These are phyloP conservation scores for Pelagomonas calceolata DNA, from an alignment of 108 stramenopile species.

Conservation along the genomic window DNA sequence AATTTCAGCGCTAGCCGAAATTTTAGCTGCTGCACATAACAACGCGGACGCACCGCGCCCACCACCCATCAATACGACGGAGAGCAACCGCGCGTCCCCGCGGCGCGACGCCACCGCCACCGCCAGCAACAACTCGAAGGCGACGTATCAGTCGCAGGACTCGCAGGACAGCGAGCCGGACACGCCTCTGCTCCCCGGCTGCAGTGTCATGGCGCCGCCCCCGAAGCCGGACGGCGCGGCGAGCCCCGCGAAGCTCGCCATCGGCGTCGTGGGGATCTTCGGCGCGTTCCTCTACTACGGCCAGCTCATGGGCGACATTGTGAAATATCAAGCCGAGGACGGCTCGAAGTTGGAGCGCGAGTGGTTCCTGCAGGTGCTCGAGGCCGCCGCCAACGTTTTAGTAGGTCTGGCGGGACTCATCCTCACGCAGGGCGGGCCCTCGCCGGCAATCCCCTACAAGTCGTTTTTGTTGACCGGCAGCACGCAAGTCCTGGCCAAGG, in stretches of 20 bases:
- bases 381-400: slow-evolving; percentile 73
- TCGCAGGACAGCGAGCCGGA: too few relatives aligned
- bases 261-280: slow-evolving; percentile 87
- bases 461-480: slow-evolving; percentile 77
- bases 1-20: too few relatives aligned
- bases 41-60: too few relatives aligned
- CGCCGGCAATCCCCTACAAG: slow-evolving; percentile 59
- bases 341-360: slow-evolving; percentile 74
- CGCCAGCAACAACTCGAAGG: too few relatives aligned
- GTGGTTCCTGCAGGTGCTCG: slow-evolving; percentile 79
- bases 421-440: slow-evolving; percentile 46
- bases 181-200: too few relatives aligned
- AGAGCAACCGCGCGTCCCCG: too few relatives aligned
- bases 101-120: too few relatives aligned
- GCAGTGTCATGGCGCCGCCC: too few relatives aligned
- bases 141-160: too few relatives aligned
- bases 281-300: slow-evolving; percentile 87
- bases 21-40: too few relatives aligned
- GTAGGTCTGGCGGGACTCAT: slow-evolving; percentile 75
- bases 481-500: slow-evolving; percentile 77
- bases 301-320: slow-evolving; percentile 86
- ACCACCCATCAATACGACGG: too few relatives aligned
- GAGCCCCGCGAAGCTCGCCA: slow-evolving; percentile 51
- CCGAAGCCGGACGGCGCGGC: too few relatives aligned
- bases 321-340: slow-evolving; percentile 68